Evolutionary conservation across 2,329 filamentous ascomycete species (phyloP), one percentile per base, ranked within the genome.

Genomic region (Alternaria sp.): DNA sequence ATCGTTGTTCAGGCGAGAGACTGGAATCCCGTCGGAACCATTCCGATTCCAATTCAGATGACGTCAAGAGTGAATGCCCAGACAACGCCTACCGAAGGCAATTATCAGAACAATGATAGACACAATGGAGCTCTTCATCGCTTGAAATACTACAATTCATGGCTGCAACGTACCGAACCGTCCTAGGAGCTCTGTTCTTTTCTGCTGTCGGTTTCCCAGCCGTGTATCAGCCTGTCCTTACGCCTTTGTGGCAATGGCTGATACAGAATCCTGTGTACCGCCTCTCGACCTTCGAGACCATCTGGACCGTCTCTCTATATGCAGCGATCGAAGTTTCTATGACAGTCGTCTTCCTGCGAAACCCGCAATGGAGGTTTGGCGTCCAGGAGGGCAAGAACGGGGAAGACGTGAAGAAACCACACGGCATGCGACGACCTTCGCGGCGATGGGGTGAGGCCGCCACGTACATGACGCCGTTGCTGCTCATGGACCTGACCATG

Each of bases 291-390:
- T 49, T 49, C 28, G 46, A 49, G 18, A 49, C 46, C 4, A 32
- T 49, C n/a, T 49, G 46, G 46, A 49, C 46, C 28, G 46, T 49
- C n/a, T 20, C 24, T 36, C 46, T 49, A 12, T 49, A 49, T 26
- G 46, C 46, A 16, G 46, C 22, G 18, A 49, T 49, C 30, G 46
- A 49, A 20, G 46, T 49, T 5, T 49, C 46, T 16, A 49, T 49
- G 46, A 49, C 46, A 18, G 7, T 49, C 3, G 30, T 49, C 5
- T 49, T 49, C 28, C 32, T 49, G 46, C 46, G 12, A 5, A 32
- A 49, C 7, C 46, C 46, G 14, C 28, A 14, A 49, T 49, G 46
- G 46, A 32, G 46, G 18, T 49, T 49, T 36, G 46, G 28, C 5
- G 28, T 49, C 1, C 46, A 49, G 30, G n/a, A 34, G 28, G 5